A percentile compares a stretch with the other conserved stretches of the same genome.
Conservation (phyloP, 495 filamentous ascomycete genomes). For the Pyrenopolyporus hunteri region DNA sequence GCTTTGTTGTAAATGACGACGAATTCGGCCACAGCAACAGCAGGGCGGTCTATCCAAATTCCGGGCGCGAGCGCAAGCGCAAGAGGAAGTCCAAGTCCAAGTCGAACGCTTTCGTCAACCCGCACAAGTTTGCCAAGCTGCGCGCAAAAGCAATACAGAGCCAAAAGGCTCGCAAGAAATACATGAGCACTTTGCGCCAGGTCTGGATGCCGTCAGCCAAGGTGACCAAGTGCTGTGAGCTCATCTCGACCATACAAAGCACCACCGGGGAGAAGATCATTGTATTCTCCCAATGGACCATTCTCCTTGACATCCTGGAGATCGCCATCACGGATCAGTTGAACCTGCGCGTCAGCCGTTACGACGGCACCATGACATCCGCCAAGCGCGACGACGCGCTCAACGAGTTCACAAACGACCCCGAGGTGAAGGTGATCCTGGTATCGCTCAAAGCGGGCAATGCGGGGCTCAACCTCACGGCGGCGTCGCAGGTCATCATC, state of each 20-base stretch:
- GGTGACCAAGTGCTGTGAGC: conserved; percentile 73
- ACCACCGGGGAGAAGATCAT: conserved; percentile 75
- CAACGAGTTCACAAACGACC: conserved; percentile 69
- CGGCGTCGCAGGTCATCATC: conserved; percentile 85
- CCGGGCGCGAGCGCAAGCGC: too few species aligned
- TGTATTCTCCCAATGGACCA: conserved; percentile 90
- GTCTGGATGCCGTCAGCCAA: conserved; percentile 79
- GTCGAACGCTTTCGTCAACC: too few species aligned
- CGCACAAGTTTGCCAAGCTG: conserved; percentile 37
- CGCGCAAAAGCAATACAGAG: conserved; percentile 65
- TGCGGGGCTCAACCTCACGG: conserved; percentile 83
- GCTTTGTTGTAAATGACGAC: too few species aligned
- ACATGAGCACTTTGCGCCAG: conserved; percentile 71
- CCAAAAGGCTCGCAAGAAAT: conserved; percentile 62
- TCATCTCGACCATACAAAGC: conserved; percentile 56
- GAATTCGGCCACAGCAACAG: too few species aligned
- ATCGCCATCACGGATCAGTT: conserved; percentile 66
- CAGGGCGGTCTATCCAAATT: too few species aligned
- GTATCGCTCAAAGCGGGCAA: conserved; percentile 91
- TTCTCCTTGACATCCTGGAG: conserved; percentile 84
- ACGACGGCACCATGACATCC: conserved; percentile 82
- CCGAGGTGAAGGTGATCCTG: conserved; percentile 75
- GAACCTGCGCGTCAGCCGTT: conserved; percentile 63
- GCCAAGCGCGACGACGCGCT: conserved; percentile 73
- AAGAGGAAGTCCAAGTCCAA: too few species aligned